These are phyloP conservation scores for Dichotomopilus funicola DNA, from an alignment of 2,329 filamentous ascomycete species.

Conservation along the genomic window DNA sequence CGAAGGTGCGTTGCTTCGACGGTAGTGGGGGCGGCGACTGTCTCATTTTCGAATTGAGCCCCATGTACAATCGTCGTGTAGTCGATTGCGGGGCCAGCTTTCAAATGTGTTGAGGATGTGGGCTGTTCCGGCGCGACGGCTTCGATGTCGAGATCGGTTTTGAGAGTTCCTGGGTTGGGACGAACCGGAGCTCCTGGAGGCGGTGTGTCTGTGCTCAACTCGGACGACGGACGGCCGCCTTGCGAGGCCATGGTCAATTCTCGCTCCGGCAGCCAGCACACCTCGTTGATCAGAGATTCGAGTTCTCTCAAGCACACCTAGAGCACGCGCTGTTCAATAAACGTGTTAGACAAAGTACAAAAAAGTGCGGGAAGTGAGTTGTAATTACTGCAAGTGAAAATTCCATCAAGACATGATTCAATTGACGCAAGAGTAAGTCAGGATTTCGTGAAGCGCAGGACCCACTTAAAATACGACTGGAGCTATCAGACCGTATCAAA, in stretches of 20 bases:
- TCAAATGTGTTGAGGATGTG: background rate
- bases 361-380: background rate
- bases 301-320: too few relatives aligned
- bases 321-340: background rate
- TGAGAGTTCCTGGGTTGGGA: too few relatives aligned
- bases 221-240: too few relatives aligned
- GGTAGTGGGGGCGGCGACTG: constrained; percentile 33
- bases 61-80: constrained; percentile 20
- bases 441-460: background rate
- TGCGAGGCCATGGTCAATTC: too few relatives aligned
- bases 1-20: constrained; percentile 43
- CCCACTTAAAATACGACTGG: background rate
- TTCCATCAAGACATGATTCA: background rate
- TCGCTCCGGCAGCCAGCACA: too few relatives aligned
- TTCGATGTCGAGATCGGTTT: too few relatives aligned
- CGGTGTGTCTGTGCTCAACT: too few relatives aligned
- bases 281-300: too few relatives aligned
- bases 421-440: constrained; percentile 3
- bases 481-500: too few relatives aligned
- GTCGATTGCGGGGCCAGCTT: too few relatives aligned
- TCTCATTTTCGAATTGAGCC: background rate
- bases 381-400: background rate
- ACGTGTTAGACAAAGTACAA: background rate
- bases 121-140: background rate
- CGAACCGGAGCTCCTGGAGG: too few relatives aligned